Evolutionary conservation across 306 rosid species (phyloP).

Genomic region (Benincasa hispida): DNA sequence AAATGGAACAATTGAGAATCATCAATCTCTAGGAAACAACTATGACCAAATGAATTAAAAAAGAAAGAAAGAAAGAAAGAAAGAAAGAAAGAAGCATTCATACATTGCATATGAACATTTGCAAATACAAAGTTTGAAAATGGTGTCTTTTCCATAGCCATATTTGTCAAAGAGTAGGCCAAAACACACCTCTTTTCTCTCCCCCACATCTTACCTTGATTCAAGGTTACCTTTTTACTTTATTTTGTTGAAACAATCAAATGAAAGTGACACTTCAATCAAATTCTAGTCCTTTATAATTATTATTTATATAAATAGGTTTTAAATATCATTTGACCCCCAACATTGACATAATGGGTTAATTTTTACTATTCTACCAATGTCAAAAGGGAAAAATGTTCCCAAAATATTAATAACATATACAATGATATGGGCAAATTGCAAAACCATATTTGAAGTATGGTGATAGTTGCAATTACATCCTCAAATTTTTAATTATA

Average conservation of each 20-base stretch:
- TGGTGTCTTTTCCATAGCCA: slow-evolving; percentile 11
- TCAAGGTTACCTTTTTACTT: slow-evolving; percentile 26
- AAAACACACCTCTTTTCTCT: slow-evolving; percentile 15
- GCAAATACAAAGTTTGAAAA: neutral
- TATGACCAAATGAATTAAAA: neutral
- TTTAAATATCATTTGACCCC: too few species aligned
- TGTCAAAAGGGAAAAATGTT: too few species aligned
- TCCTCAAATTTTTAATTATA: too few species aligned
- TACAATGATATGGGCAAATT: too few species aligned
- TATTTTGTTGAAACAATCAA: slow-evolving; percentile 4
- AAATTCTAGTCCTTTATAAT: neutral
- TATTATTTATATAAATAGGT: neutral
- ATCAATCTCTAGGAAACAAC: neutral
- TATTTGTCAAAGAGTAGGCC: slow-evolving; percentile 30
- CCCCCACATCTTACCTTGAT: slow-evolving; percentile 22
- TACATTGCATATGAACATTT: neutral
- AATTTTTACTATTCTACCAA: too few species aligned
- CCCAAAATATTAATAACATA: too few species aligned
- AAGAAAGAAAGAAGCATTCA: neutral
- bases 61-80: neutral
- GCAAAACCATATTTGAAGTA: too few species aligned
- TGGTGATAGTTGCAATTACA: too few species aligned
- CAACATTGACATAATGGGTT: too few species aligned
- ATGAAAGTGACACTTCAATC: slow-evolving; percentile 19
- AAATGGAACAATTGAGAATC: neutral